Conservation (phyloP, 2,329 filamentous ascomycete species). For the Diaporthe sp. region DNA sequence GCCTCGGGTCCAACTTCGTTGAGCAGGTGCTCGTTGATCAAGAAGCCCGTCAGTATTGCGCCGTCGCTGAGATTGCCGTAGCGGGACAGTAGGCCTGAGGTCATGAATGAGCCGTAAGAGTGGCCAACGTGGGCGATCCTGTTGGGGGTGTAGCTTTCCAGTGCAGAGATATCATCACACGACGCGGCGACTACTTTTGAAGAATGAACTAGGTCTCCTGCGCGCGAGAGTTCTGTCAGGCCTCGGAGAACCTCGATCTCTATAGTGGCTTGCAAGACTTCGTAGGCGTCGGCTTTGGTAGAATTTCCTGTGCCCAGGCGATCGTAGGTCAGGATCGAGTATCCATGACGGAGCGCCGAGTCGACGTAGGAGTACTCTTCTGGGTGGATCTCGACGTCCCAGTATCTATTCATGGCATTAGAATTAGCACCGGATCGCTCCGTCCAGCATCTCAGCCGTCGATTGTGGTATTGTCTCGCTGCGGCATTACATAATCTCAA, state of each 20-base stretch:
- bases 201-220: slow-evolving; percentile 47
- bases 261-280: slow-evolving; percentile 52
- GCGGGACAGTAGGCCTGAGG: neutral
- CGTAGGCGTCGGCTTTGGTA: slow-evolving; percentile 53
- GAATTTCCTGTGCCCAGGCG: slow-evolving; percentile 53
- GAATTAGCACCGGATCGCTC: neutral
- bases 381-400: slow-evolving; percentile 46
- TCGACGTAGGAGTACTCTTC: slow-evolving; percentile 53
- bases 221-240: slow-evolving; percentile 52
- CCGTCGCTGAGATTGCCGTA: slow-evolving; percentile 52
- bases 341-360: slow-evolving; percentile 50
- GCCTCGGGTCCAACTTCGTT: slow-evolving; percentile 40
- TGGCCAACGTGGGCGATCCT: slow-evolving; percentile 48
- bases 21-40: slow-evolving; percentile 14
- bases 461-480: too few species aligned
- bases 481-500: too few species aligned
- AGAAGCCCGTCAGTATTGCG: slow-evolving; percentile 53
- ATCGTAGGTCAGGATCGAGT: slow-evolving; percentile 55
- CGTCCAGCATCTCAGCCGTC: neutral
- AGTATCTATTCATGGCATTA: slow-evolving; percentile 45
- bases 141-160: slow-evolving; percentile 44
- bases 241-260: slow-evolving; percentile 53
- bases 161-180: slow-evolving; percentile 37
- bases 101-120: slow-evolving; percentile 43
- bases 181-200: slow-evolving; percentile 33